Base-by-base conservation (phyloP, 495 filamentous ascomycete species). In the Neurospora sp. region DNA sequence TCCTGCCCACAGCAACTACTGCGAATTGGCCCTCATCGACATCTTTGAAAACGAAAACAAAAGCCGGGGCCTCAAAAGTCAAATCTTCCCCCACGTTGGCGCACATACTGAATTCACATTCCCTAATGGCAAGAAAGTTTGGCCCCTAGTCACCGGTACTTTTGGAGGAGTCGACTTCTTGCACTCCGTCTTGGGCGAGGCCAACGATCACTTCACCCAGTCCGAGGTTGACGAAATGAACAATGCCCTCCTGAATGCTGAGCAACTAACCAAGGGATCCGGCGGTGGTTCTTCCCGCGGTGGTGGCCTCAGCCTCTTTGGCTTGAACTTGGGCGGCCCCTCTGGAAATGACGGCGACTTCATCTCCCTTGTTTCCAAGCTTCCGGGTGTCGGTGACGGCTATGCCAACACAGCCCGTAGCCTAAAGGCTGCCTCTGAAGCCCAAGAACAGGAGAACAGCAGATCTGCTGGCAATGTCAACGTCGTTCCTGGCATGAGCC, bases 151-250 rank as follows among this genome's bases (percentile, higher is more conserved):
- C 12, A 98, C 96, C 12, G 94, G 83, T 9, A 87, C 86, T 3
- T 96, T 99, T 81, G 96, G 96, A 20, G 94, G 90, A 75, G 95
- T 98, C 31, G 96, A 98, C 76, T 99, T 99, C 81, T 86, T 98
- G 78, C 96, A 99, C 80, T 97, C 93, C 1, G 94, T 99, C n/a
- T 85, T 98, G 8, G 96, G 96, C 42, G 96, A 99, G 79, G 95
- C 94, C 31, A 96, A 89, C 22, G 96, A 99, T 78, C 94, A 97
- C 77, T 94, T 99, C 81, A 94, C 94, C 5, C 96, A 98, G 79
- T 92, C 92, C 18, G 96, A 99, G 81, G 89, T 99, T 69, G 93
- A 97, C 65, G 90, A 98, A 78, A 89, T 98, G 79, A 90, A 98
- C 76, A 81, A 86, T 39, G 92, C 90, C 9, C 88, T 99, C 37